Percentiles rank a stretch among this genome's conserved stretches.
Evolutionary conservation across 805 yeast genomes (phyloP).

Genomic region (Pichia nakasei): DNA sequence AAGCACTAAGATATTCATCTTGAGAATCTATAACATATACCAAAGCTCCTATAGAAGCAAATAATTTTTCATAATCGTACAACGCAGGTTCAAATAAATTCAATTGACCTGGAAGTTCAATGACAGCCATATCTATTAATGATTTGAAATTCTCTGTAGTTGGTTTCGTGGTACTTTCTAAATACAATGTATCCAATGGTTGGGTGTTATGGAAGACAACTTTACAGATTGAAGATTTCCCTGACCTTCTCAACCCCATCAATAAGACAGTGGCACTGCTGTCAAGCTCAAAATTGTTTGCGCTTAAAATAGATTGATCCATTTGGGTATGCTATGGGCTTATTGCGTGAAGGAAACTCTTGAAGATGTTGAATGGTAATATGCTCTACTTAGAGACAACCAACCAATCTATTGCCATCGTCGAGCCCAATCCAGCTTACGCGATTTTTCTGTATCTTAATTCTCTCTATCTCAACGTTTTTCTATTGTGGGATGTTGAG

Average conservation of each 20-base stretch:
- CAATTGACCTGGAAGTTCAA: conserved; percentile 93
- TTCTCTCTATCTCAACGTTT: no score
- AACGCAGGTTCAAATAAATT: conserved; percentile 75
- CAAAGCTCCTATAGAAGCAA: conserved; percentile 77
- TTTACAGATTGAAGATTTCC: conserved; percentile 91
- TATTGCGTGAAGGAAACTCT: no score
- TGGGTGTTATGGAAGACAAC: conserved; percentile 96
- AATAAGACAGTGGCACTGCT: conserved; percentile 73
- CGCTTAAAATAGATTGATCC: conserved; percentile 1
- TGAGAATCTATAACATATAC: conserved; percentile 93
- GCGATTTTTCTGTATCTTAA: no score
- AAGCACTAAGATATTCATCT: conserved; percentile 88
- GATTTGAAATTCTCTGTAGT: conserved; percentile 79
- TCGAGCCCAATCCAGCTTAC: no score
- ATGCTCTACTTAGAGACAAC: no score
- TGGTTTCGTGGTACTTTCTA: conserved; percentile 86
- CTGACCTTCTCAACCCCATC: conserved; percentile 86
- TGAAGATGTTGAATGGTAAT: no score
- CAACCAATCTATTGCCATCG: no score
- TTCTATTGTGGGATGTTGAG: no score
- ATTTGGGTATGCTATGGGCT: neutral
- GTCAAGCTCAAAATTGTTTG: conserved; percentile 31
- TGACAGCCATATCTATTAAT: conserved; percentile 75
- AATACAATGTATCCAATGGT: conserved; percentile 83
- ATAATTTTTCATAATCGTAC: conserved; percentile 68